These are phyloP conservation scores for Rubroboletus pulcherrimus DNA, from an alignment of 768 basidiomycete species.

Conservation along the genomic window DNA sequence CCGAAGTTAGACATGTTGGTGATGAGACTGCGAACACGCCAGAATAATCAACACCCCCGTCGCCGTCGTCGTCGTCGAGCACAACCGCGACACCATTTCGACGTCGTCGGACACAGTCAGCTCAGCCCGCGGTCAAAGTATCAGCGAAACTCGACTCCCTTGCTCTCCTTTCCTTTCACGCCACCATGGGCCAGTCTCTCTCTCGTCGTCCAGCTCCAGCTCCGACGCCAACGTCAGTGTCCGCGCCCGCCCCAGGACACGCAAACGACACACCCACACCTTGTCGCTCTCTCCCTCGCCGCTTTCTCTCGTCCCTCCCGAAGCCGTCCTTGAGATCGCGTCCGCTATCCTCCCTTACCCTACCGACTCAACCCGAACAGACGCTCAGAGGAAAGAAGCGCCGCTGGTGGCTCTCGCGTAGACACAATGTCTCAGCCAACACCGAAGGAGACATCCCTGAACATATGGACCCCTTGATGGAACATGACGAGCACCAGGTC, in stretches of 20 bases:
- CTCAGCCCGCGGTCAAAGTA: not conserved
- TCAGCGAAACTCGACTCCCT: not conserved
- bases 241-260: constrained; percentile 9
- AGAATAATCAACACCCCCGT: constrained; percentile 21
- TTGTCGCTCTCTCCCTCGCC: constrained; percentile 30
- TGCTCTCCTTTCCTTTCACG: not conserved
- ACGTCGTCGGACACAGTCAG: constrained; percentile 1
- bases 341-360: constrained; percentile 9
- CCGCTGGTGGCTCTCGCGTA: constrained; percentile 24
- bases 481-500: constrained; percentile 27
- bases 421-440: constrained; percentile 12
- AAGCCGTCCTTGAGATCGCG: constrained; percentile 21
- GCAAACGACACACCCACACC: not conserved
- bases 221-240: constrained; percentile 3
- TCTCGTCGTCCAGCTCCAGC: constrained; percentile 23
- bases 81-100: constrained; percentile 8
- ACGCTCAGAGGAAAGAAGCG: constrained; percentile 29
- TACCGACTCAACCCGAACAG: constrained; percentile 23
- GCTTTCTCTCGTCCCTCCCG: constrained; percentile 33
- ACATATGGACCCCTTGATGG: constrained; percentile 13
- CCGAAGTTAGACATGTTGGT: constrained; percentile 23
- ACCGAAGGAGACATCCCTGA: constrained; percentile 14
- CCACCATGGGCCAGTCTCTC: constrained; percentile 31
- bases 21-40: constrained; percentile 25
- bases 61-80: constrained; percentile 12